Base-by-base conservation (phyloP, 1,284 basidiomycete genomes). In the Ceraceosorus guamensis region DNA sequence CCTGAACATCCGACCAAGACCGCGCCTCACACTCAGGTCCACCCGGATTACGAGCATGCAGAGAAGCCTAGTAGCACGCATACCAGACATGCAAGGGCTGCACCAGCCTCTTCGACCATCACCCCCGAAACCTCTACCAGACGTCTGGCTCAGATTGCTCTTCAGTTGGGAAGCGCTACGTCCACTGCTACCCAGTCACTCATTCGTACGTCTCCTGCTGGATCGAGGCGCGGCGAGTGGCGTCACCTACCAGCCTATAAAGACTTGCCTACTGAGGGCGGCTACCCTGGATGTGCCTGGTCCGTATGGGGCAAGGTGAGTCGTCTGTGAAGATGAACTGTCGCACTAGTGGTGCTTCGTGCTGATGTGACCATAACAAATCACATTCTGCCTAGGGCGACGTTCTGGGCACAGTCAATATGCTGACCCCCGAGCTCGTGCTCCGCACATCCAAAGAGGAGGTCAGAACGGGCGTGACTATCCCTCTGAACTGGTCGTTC, bases 391-490 rank as follows among this genome's bases (percentile, higher is more conserved):
- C 24, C 24, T 24, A 24, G 24, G 81, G 83, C 18, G 86, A 87
- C 63, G 79, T 87, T 66, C 78, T 87, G 10, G 86, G 86, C 5
- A 87, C 85, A 2, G 77, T 87, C 51, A 87, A 87, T 71, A 60
- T 87, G 45, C 76, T 87, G 52, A 87, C 86, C 2, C 81, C 83
- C 16, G 80, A 82, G 6, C 80, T 86, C 6, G 84, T 87, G 13
- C 79, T 81, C 66, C 78, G 78, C 46, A 81, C 83, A 11, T 83
- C 84, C n/a, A 73, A 77, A 50, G 83, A 84, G 62, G 84, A 87
- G 69, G 83, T 87, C 46, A 79, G 79, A 78, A 57, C 45, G 33
- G 57, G 52, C 55, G 60, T 48, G 55, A 46, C 43, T 52, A 60
- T 60, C 37, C 65, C 66, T 3, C 63, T 72, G 50, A 70, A 67